Base-by-base conservation (phyloP, 805 yeast genomes). In the Metschnikowia hibisci region DNA sequence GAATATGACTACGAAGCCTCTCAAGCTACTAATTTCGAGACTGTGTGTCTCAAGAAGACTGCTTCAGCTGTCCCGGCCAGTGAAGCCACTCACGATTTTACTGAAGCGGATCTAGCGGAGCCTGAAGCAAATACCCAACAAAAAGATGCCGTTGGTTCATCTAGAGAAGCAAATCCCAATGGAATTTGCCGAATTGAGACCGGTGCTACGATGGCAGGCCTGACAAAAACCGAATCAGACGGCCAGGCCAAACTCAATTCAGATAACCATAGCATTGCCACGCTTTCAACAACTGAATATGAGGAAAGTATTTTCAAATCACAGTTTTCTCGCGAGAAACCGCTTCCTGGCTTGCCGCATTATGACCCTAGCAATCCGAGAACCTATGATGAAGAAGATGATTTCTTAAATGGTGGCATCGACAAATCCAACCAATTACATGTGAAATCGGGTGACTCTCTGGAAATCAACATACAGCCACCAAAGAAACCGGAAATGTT, bases 1-100 rank as follows among this genome's bases (percentile, higher is more conserved):
- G 86, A 81, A 56, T 86, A 82, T 56, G 93, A 84, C 32, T 43
- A 32, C 8, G 49, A 41, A 16, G 48, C 45, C 4, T 52, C 57
- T 11, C 34, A 44, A 25, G 46, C 39, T 3, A 26, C 32, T n/a
- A 46, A 45, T 29, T 47, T 47, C 32, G 48, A 43, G 3, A 31
- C 39, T 14, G 56, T 53, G 4, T 51, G 45, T 18, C 40, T 46
- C 25, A 46, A 48, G 13, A 34, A 41, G 9, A 16, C n/a, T 10
- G n/a, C 32, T 8, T 15, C 32, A 5, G 18, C n/a, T 14, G 12
- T 13, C 16, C 11, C 25, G 10, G 11, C 26, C 12, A 27, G 6
- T 27, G 39, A 9, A 6, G 18, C 6, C 14, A 9, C 23, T 11
- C 32, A 12, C 14, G 30, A 16, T n/a, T 25, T 26, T 9, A 2